phyloP scores from a whole-genome alignment of 1,284 basidiomycete genomes.

The Cryptococcus sp. region DNA sequence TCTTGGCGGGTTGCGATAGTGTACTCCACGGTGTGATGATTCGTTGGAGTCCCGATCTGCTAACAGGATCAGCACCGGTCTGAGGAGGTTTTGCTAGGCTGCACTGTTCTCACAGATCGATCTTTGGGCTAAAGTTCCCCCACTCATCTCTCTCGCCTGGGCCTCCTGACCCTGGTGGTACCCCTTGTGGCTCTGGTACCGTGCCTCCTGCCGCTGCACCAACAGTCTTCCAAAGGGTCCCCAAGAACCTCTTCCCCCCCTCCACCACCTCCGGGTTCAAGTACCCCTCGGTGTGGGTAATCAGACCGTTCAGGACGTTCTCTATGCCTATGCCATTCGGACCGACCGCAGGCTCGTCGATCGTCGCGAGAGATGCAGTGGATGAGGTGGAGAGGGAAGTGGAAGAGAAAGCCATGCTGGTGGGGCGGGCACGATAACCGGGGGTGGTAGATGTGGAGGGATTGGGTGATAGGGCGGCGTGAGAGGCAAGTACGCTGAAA shows the following conservation, averaged over 20 bases:
- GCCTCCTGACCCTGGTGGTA: background rate
- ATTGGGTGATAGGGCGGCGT: conserved; percentile 15
- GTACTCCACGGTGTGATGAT: conserved; percentile 14
- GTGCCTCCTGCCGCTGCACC: conserved; percentile 40
- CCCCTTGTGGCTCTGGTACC: conserved; percentile 23
- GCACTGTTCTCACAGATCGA: conserved; percentile 10
- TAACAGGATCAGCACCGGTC: background rate
- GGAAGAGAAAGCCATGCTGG: conserved; percentile 15
- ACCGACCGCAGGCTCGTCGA: background rate
- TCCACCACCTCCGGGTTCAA: conserved; percentile 25
- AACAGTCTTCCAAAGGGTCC: conserved; percentile 40
- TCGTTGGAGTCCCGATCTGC: conserved; percentile 9
- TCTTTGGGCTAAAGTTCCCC: conserved; percentile 5
- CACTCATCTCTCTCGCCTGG: conserved; percentile 1
- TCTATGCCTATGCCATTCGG: background rate
- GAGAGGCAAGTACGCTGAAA: conserved; percentile 36
- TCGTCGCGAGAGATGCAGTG: background rate
- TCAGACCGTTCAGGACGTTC: conserved; percentile 9
- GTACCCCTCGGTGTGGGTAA: conserved; percentile 16
- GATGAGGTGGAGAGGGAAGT: conserved; percentile 6
- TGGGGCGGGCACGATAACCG: conserved; percentile 5
- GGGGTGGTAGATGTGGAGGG: background rate
- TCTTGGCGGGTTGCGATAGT: background rate
- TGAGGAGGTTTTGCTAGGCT: too few species aligned
- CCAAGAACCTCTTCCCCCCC: conserved; percentile 42